A percentile compares a stretch with the other conserved stretches of the same genome.
Evolutionary conservation across 1,284 basidiomycete genomes (phyloP).

Genomic region (Rhodotorula sp.): DNA sequence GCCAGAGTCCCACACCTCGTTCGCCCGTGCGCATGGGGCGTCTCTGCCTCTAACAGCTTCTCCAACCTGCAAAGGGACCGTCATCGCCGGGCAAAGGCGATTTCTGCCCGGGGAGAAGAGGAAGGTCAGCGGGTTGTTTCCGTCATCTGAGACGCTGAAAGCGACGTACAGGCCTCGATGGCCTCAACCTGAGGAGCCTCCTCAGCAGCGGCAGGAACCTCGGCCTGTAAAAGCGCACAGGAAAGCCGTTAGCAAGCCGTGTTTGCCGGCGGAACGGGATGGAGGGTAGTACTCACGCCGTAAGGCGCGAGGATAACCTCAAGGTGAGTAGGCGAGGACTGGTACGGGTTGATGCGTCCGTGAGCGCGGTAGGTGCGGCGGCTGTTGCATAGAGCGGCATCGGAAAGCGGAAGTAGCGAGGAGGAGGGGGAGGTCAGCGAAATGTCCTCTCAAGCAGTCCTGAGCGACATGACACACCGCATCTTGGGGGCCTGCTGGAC

Average conservation of each 20-base stretch:
- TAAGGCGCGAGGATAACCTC: constrained; percentile 83
- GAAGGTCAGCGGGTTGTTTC: no score
- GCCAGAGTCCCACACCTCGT: no score
- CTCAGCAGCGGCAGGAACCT: constrained; percentile 78
- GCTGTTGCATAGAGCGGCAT: constrained; percentile 23
- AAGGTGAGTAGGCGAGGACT: constrained; percentile 90
- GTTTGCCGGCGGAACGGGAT: no score
- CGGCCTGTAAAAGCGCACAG: constrained; percentile 49
- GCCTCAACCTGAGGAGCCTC: constrained; percentile 11
- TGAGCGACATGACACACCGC: constrained; percentile 52
- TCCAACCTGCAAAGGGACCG: no score
- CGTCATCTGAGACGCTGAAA: no score
- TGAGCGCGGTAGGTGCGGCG: constrained; percentile 98
- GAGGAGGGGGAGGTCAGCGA: background rate
- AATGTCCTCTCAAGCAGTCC: no score
- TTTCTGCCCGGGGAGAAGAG: no score
- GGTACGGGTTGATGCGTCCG: constrained; percentile 52
- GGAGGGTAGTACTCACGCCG: constrained; percentile 47
- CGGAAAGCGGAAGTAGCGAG: background rate
- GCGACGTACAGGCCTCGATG: constrained; percentile 18
- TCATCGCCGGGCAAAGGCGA: no score
- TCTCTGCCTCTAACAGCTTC: no score
- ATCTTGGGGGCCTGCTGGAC: constrained; percentile 99
- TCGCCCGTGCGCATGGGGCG: no score
- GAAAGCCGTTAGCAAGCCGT: no score